Evolutionary conservation across 2,329 filamentous ascomycete species (phyloP), one percentile per base, ranked within the genome.

Genomic region (Microsporum audouinii): DNA sequence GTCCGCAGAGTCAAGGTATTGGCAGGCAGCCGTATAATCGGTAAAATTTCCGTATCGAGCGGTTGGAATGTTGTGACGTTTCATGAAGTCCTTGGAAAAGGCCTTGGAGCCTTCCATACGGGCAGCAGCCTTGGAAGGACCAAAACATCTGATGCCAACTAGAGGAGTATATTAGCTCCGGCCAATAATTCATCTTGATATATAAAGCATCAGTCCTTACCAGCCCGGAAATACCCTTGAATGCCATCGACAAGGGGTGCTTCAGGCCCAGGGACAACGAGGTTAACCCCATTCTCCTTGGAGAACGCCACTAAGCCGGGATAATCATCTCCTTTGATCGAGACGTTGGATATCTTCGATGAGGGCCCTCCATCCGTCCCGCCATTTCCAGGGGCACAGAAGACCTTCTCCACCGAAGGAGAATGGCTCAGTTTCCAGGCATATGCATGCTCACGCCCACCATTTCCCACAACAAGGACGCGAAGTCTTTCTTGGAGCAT

Each of bases 61-160:
- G 0, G 94, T 97, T 41, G 92, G 91, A 68, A 99, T 95, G 69
- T 82, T 82, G 76, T 95, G 85, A 66, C 87, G 85, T 75, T 88
- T 87, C 94, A 97, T 99, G 72, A 97, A 97, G 74, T 97, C 91
- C 73, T 99, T 99, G 64, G 89, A 91, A 74, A 95, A 97, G 8
- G 92, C 89, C 80, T 99, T 99, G 77, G 89, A 95, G 63, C 94
- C 94, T 76, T 99, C 94, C 82, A 99, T 89, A 51, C 84, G 83
- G 17, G 94, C 91, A 27, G 94, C 92, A 57, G 84, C 84, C 76
- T 88, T 85, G 61, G 86, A 88, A 3, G 94, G 94, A 1, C 92
- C 94, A 71, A 96, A 97, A 74, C 85, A 87, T 67, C 84, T 82
- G 71, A 96, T 90, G 56, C 87, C 86, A 57, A 82, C 86, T 79